Evolutionary conservation across 2,329 filamentous ascomycete species (phyloP).

Genomic region (Westerdykella aurantiaca): DNA sequence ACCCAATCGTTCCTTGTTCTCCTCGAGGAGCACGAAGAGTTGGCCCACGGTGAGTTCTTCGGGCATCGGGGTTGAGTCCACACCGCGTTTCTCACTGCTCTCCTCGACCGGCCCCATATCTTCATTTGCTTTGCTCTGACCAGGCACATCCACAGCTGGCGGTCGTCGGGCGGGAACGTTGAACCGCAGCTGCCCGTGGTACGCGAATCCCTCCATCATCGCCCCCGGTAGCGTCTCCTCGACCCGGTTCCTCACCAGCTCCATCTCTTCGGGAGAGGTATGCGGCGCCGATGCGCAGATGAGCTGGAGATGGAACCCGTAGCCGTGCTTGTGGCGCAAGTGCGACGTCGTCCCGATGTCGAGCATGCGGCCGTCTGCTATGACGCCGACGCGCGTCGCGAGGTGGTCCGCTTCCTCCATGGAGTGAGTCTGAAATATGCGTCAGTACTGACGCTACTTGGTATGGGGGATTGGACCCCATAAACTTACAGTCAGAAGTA

Average conservation of each 20-base stretch:
- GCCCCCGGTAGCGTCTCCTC: constrained; percentile 54
- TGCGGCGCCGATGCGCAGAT: constrained; percentile 67
- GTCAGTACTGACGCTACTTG: background rate
- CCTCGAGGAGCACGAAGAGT: constrained; percentile 66
- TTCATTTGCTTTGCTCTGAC: constrained; percentile 7
- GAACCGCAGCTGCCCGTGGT: constrained; percentile 17
- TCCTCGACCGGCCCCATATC: background rate
- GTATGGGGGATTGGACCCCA: too few species aligned
- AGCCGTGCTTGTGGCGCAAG: constrained; percentile 66
- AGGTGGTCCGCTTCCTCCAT: constrained; percentile 92
- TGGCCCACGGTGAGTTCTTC: constrained; percentile 34
- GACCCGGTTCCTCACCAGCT: constrained; percentile 60
- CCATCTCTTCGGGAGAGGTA: constrained; percentile 61
- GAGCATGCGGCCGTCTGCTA: constrained; percentile 68
- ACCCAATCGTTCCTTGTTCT: constrained; percentile 59
- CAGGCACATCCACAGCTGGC: background rate
- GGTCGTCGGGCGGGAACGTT: constrained; percentile 8
- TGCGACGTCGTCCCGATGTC: constrained; percentile 48
- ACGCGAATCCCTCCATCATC: constrained; percentile 39
- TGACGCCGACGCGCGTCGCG: constrained; percentile 72
- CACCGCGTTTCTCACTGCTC: background rate
- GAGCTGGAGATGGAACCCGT: constrained; percentile 71
- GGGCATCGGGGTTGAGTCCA: background rate
- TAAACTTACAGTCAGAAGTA: constrained; percentile 59
- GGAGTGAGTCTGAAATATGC: constrained; percentile 56